These are phyloP conservation scores for Pythium sp. DNA, from an alignment of 352 stramenopile genomes.

Conservation along the genomic window DNA sequence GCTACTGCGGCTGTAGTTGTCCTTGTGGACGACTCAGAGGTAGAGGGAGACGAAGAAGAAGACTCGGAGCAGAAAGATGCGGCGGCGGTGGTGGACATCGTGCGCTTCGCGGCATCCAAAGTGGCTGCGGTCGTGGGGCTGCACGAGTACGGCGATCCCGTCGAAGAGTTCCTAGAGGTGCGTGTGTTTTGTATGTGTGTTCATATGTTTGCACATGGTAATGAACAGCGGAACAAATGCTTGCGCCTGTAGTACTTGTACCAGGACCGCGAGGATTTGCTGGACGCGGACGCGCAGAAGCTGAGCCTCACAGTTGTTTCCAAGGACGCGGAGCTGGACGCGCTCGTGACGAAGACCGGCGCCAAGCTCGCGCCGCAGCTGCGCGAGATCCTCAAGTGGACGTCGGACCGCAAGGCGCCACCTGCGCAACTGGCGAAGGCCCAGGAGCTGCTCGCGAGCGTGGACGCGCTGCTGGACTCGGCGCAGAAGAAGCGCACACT, in stretches of 20 bases:
- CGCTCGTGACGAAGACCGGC: slow-evolving; percentile 53
- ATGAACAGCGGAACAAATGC: neutral
- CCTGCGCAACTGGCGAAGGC: slow-evolving; percentile 28
- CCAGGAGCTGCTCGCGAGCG: slow-evolving; percentile 32
- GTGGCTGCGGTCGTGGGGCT: slow-evolving; percentile 66
- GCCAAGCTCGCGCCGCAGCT: slow-evolving; percentile 33
- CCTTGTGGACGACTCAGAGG: neutral
- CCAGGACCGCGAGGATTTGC: slow-evolving; percentile 53
- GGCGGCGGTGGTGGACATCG: slow-evolving; percentile 6
- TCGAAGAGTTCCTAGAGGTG: slow-evolving; percentile 47
- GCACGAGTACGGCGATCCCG: slow-evolving; percentile 64
- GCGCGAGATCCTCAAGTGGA: slow-evolving; percentile 48
- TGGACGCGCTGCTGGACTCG: slow-evolving; percentile 39
- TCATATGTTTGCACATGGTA: neutral
- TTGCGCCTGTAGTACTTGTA: slow-evolving; percentile 48
- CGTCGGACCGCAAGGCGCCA: slow-evolving; percentile 24
- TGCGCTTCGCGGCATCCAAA: slow-evolving; percentile 71
- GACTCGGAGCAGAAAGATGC: neutral
- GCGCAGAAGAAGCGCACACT: slow-evolving; percentile 47
- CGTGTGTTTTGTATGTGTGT: neutral
- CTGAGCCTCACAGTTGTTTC: slow-evolving; percentile 49
- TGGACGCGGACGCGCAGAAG: slow-evolving; percentile 40
- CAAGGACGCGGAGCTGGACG: slow-evolving; percentile 55
- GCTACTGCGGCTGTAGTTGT: neutral
- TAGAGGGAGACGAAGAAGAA: neutral